Base-by-base conservation (phyloP, 176 grass and related monocot genomes). In the Avena eriantha region DNA sequence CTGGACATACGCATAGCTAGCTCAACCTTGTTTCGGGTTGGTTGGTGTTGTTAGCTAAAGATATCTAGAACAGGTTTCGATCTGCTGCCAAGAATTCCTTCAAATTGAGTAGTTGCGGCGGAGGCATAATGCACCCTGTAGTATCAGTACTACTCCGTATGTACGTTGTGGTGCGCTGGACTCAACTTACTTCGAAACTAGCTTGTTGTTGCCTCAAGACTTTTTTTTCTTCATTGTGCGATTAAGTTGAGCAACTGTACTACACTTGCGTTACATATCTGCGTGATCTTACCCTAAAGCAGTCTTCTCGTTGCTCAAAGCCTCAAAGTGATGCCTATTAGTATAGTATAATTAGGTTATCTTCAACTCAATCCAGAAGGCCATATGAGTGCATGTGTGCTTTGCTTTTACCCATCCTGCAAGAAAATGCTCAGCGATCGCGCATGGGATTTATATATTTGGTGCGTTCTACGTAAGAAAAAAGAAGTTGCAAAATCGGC, bases 211-310 rank as follows among this genome's bases (percentile, higher is more conserved):
- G 10, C 19, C 68, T n/a, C 18, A 11, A 43, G 3, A 5, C n/a
- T 16, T 68, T 68, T 3, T 68, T 7, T 17, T n/a, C 9, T 17
- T n/a, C 10, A 43, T 72, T 14, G 11, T 46, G 10, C 69, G 23
- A 14, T n/a, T n/a, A 45, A 73, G 21, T 73, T 43, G 21, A 23
- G 21, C 39, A 23, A 46, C 10, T 13, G 69, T 23, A 14, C 19
- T 14, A 47, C 19, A n/a, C 4, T 35, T 9, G 65, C 33, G 5
- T 14, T 66, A n/a, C 34, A 51, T 36, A 56, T 85, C 18, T 36
- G 21, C 14, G 10, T 76, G 39, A 86, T 78, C 72, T 43, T 69
- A 70, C 47, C 2, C 6, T 17, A 85, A 86, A 86, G 79, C 79
- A 71, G 78, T 17, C 60, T 82, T 63, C 39, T n/a, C 0, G 12